Evolutionary conservation across 2,329 filamentous ascomycete species (phyloP), one percentile per base, ranked within the genome.

Genomic region (Fusarium guadeloupense): DNA sequence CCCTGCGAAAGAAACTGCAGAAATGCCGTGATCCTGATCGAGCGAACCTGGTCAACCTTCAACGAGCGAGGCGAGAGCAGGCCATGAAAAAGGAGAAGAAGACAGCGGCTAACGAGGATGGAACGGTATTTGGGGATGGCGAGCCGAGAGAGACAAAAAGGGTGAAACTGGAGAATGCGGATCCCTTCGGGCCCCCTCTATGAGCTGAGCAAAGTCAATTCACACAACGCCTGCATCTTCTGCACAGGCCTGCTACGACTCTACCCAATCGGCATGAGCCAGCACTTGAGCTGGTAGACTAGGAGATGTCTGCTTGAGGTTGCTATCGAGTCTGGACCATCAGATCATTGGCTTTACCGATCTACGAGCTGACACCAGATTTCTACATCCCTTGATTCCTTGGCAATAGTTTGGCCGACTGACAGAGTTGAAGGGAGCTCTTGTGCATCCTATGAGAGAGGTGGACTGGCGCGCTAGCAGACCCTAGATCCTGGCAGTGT

Each of bases 11-110:
- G 75, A 93, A 92, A 72, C 79, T 93, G n/a, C 86, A 85, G 57
- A 85, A 83, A 66, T 93, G 90, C 66, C 81, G 88, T 53, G 90
- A 94, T 68, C 90, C 90, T 0, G 88, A 91, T 66, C 86, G 90
- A 51, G 85, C 84, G 37, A 89, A 93, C 72, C 75, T 93, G 4
- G 87, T 92, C 16, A 87, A 86, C 41, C 76, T 90, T 44, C 88
- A 91, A 68, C 83, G 83, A 61, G 85, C 86, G 17, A 83, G 88
- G 67, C 85, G 85, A 41, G 84, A 87, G 67, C 78, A 82, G 55
- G 76, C 76, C 1, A 75, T 77, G 38, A 77, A 76, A 46, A 77
- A 77, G 31, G 79, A 77, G 64, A 83, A 78, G 71, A 82, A 77
- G 62, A 69, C 73, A n/a, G 72, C 49, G 7, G 55, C 62, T 9